These are phyloP conservation scores for Groenewaldozyma auringiensis DNA, from an alignment of 1,139 yeast species.

Conservation along the genomic window DNA sequence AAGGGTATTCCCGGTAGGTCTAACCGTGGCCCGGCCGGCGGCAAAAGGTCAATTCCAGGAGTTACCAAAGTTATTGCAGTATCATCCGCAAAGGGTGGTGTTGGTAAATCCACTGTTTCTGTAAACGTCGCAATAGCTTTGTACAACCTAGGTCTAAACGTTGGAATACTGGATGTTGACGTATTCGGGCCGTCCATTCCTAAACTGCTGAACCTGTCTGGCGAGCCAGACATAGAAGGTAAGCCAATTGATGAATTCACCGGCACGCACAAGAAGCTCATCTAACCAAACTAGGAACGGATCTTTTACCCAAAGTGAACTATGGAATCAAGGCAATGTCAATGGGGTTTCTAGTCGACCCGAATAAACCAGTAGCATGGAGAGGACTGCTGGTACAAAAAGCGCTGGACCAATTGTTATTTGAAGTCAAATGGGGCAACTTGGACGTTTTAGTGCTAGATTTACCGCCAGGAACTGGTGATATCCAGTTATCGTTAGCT, in stretches of 20 bases:
- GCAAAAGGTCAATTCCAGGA: conserved; percentile 52
- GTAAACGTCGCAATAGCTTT: conserved; percentile 64
- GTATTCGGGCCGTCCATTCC: conserved; percentile 83
- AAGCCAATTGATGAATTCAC: too few relatives aligned
- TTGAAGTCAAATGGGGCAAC: conserved; percentile 74
- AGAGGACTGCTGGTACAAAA: conserved; percentile 83
- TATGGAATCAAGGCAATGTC: conserved; percentile 83
- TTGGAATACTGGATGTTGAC: conserved; percentile 74
- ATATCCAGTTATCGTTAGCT: conserved; percentile 72
- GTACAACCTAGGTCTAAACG: conserved; percentile 45
- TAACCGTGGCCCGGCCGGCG: conserved; percentile 29
- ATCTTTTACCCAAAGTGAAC: conserved; percentile 60
- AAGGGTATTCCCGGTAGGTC: conserved; percentile 1
- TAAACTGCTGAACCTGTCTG: conserved; percentile 52
- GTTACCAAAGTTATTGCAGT: conserved; percentile 60
- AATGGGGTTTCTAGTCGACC: conserved; percentile 68
- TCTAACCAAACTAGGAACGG: too few relatives aligned
- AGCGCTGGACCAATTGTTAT: conserved; percentile 71
- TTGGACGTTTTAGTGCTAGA: conserved; percentile 68
- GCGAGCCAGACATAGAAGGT: conserved; percentile 40
- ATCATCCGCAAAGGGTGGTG: conserved; percentile 78
- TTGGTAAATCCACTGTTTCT: conserved; percentile 48
- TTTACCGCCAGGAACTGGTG: conserved; percentile 93
- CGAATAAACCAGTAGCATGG: conserved; percentile 77
- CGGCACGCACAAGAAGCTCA: too few relatives aligned